Percentiles rank a stretch among this genome's conserved stretches.
Conservation (phyloP, 2,329 filamentous ascomycete species). For the Hirsutella rhossiliensis region DNA sequence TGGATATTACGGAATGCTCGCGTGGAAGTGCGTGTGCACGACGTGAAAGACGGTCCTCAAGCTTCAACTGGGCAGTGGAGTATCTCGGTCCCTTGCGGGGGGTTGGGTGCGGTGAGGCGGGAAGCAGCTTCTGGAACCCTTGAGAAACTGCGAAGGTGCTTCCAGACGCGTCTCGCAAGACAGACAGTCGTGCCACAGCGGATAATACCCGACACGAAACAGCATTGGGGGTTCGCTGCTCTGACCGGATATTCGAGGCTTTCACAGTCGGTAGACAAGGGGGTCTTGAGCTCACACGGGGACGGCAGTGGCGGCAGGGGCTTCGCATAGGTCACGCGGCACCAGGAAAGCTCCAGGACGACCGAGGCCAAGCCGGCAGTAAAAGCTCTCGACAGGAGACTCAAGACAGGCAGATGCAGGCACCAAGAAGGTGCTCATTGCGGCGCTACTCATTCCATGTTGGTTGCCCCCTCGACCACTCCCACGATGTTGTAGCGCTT, state of each 20-base stretch:
- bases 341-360: background rate
- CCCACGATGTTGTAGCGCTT: conserved; percentile 93
- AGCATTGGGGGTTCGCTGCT: background rate
- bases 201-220: background rate
- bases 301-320: background rate
- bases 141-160: background rate
- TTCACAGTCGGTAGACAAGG: too few species aligned
- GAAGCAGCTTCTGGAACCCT: background rate
- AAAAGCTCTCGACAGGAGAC: background rate
- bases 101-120: background rate
- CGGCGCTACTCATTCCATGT: conserved; percentile 27
- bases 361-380: background rate
- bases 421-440: background rate
- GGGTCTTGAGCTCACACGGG: background rate
- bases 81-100: too few species aligned
- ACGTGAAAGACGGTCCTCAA: too few species aligned
- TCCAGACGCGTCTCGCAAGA: background rate
- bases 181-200: background rate
- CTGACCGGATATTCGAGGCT: background rate
- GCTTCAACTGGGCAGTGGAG: too few species aligned
- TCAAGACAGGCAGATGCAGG: background rate
- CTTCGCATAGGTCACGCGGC: background rate
- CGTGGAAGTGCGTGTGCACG: too few species aligned
- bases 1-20: too few species aligned
- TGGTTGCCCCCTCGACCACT: conserved; percentile 47